phyloP scores from a whole-genome alignment of 108 stramenopile genomes.

The Parmales sp. region DNA sequence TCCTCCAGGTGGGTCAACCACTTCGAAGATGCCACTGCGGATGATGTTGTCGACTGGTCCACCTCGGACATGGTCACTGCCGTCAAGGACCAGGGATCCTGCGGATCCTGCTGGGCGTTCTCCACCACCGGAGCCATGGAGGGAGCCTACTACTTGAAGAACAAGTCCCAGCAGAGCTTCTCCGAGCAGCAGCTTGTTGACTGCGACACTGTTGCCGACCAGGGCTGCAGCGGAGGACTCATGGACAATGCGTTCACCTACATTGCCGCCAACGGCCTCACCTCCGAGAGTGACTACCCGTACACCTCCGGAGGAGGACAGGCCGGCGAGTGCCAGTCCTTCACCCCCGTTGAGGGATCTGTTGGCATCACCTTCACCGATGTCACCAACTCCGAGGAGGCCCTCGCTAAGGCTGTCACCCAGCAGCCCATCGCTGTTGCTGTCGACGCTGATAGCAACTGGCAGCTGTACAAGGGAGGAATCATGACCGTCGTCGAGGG shows the following conservation, averaged over 20 bases:
- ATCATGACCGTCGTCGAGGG: constrained; percentile 27
- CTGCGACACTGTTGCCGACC: constrained; percentile 69
- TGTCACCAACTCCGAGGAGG: constrained; percentile 52
- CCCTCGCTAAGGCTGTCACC: constrained; percentile 41
- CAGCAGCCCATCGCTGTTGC: constrained; percentile 40
- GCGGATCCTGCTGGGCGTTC: constrained; percentile 92
- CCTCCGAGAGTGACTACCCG: constrained; percentile 81
- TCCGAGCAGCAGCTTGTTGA: constrained; percentile 90
- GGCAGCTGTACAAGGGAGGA: constrained; percentile 32
- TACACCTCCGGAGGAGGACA: constrained; percentile 44
- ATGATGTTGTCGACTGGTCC: constrained; percentile 60
- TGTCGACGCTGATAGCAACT: constrained; percentile 33
- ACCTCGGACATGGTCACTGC: constrained; percentile 66
- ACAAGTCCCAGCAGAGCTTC: constrained; percentile 55
- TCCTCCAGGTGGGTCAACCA: constrained; percentile 3
- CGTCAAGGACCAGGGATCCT: constrained; percentile 82
- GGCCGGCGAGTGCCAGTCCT: constrained; percentile 37
- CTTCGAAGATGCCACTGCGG: constrained; percentile 4
- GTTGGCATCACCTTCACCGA: constrained; percentile 66
- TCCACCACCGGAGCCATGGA: constrained; percentile 87
- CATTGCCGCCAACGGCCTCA: constrained; percentile 68
- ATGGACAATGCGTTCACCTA: constrained; percentile 92
- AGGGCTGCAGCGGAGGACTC: constrained; percentile 85
- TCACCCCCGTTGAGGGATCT: constrained; percentile 59
- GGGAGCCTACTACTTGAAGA: constrained; percentile 68